Evolutionary conservation across 306 rosid species (phyloP).

Genomic region (Canavalia ensiformis): DNA sequence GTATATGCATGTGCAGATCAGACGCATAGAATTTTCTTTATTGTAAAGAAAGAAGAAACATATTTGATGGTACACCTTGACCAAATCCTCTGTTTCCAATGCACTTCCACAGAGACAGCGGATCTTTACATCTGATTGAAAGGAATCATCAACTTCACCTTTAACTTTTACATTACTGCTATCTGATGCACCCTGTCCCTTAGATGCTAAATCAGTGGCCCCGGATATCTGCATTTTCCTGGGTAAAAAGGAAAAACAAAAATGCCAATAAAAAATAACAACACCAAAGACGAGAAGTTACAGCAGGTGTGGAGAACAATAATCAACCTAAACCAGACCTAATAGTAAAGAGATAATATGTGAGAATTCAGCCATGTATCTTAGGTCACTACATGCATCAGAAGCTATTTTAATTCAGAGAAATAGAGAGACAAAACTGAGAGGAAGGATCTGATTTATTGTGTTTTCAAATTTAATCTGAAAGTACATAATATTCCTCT

Average conservation of each 20-base stretch:
- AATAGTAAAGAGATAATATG: conserved; percentile 28
- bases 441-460: too few species aligned
- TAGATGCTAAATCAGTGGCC: conserved; percentile 92
- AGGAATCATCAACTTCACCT: conserved; percentile 84
- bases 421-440: too few species aligned
- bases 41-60: conserved; percentile 35
- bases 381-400: conserved; percentile 20
- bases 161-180: conserved; percentile 80
- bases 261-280: conserved; percentile 38
- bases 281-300: conserved; percentile 17
- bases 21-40: conserved; percentile 29
- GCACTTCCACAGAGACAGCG: conserved; percentile 90
- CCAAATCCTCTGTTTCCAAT: conserved; percentile 84
- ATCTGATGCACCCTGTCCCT: conserved; percentile 84
- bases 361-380: conserved; percentile 21
- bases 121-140: conserved; percentile 71
- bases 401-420: neutral
- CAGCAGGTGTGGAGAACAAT: conserved; percentile 25
- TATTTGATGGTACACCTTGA: conserved; percentile 67
- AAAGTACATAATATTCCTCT: too few species aligned
- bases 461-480: too few species aligned
- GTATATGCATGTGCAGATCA: neutral
- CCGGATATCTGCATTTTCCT: conserved; percentile 98
- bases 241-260: conserved; percentile 41
- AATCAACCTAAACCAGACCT: conserved; percentile 32